These are phyloP conservation scores for Coix lacrymajobi DNA, from an alignment of 176 grass and related monocot genomes.

Conservation along the genomic window DNA sequence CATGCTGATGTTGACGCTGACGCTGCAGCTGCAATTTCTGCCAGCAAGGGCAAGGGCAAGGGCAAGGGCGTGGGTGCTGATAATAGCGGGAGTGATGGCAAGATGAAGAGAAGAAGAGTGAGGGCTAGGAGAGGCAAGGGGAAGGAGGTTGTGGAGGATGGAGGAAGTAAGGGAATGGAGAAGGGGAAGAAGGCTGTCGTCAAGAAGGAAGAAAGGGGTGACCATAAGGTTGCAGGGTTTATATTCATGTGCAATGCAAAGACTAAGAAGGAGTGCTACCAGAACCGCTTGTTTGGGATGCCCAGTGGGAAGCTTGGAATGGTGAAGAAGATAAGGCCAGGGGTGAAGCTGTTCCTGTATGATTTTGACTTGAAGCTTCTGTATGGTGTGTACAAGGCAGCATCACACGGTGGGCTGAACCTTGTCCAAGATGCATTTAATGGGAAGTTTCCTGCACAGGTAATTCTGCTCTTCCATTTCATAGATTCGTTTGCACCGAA, in stretches of 20 bases:
- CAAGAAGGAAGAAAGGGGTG: slow-evolving; percentile 11
- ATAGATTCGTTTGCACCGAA: neutral
- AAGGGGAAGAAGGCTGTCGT: neutral
- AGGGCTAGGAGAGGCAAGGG: slow-evolving; percentile 1
- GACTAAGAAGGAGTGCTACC: slow-evolving; percentile 71
- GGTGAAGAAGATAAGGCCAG: slow-evolving; percentile 54
- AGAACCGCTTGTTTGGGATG: slow-evolving; percentile 46
- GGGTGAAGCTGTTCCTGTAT: slow-evolving; percentile 59
- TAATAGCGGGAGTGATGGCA: neutral
- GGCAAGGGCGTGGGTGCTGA: slow-evolving; percentile 24
- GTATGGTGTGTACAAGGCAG: slow-evolving; percentile 65
- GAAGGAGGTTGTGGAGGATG: slow-evolving; percentile 5
- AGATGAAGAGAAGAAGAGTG: neutral
- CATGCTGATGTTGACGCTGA: slow-evolving; percentile 10
- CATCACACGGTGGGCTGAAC: slow-evolving; percentile 47
- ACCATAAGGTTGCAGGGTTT: slow-evolving; percentile 38
- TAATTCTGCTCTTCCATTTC: slow-evolving; percentile 32
- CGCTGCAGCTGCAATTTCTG: neutral
- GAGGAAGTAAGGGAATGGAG: neutral
- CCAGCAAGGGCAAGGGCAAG: slow-evolving; percentile 4
- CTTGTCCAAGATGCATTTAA: slow-evolving; percentile 39
- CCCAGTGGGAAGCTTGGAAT: slow-evolving; percentile 42
- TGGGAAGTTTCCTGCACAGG: slow-evolving; percentile 66
- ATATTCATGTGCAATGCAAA: slow-evolving; percentile 81
- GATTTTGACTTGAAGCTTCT: slow-evolving; percentile 82